Evolutionary conservation across 345 rosid genomes (phyloP).

Genomic region (Dimocarpus longan): DNA sequence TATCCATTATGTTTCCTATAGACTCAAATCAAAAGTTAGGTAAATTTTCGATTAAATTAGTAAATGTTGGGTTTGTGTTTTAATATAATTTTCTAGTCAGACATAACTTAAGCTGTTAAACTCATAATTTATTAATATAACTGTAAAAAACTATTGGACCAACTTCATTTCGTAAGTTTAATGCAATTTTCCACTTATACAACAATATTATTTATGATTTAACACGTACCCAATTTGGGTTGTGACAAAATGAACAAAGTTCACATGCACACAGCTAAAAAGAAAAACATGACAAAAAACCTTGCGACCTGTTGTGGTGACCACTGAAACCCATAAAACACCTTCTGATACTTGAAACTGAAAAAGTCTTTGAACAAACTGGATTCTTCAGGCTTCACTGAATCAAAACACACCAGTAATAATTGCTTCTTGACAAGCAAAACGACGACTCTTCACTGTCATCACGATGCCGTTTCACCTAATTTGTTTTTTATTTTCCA

Average conservation of each 20-base stretch:
- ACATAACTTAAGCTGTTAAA: no score
- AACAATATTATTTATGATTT: neutral
- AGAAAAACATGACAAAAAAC: neutral
- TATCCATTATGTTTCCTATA: no score
- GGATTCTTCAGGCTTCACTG: neutral
- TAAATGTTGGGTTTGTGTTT: neutral
- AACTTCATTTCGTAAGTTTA: no score
- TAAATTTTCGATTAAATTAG: no score
- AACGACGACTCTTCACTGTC: slow-evolving; percentile 1
- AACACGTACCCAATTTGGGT: neutral
- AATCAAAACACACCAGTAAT: neutral
- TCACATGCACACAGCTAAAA: neutral
- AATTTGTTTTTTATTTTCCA: no score
- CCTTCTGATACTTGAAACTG: neutral
- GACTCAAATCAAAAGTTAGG: no score
- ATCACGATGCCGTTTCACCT: neutral
- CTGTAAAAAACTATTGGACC: no score
- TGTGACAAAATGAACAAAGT: neutral
- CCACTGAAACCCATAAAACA: neutral
- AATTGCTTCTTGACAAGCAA: neutral
- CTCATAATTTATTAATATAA: no score
- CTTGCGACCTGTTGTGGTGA: neutral
- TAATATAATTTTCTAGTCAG: no score
- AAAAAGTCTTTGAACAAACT: neutral
- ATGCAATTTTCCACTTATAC: no score